Evolutionary conservation across 2,329 filamentous ascomycete genomes (phyloP), one percentile per base, ranked within the genome.

Genomic region (Huntiella moniliformis): DNA sequence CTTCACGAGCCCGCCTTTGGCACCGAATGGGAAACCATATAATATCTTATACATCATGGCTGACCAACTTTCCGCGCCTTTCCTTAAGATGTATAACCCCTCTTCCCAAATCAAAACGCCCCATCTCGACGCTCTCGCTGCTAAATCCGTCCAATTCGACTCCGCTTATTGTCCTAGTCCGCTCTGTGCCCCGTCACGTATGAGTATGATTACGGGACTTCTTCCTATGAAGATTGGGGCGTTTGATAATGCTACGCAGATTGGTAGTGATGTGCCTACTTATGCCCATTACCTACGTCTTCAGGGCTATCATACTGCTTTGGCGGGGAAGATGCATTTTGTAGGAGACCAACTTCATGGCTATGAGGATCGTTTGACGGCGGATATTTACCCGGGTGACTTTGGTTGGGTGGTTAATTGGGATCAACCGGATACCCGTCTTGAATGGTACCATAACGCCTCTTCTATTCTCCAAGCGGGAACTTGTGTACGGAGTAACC

Each of bases 241-340:
- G 7, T 95, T 82, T 61, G 87, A 95, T 66, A 95, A 95, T 58
- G 87, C 86, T 38, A 77, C 82, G 32, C 81, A 86, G 53, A 79
- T 95, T 55, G 71, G 75, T 47, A 83, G 83, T 47, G 85, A 93
- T 54, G 74, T 83, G 28, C 87, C 86, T 11, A 95, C 87, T 1
- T 95, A 92, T 58, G 85, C 87, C 6, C 87, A 95, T 61, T 94
- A 94, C 62, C 68, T 95, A 46, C 81, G 87, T 42, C 70, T 74
- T 37, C 77, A 79, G 55, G 85, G 84, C 45, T 95, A 95, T 57
- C 83, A 94, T 63, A 94, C 87, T 10, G 82, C 81, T 4, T 68
- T 95, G 54, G 85, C 87, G 4, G 87, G 87, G 51, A 95, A 95
- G 71, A 95, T 95, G 87, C 87, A 95, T 63, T 95, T 95, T 59